These are phyloP conservation scores for Zygosaccharomyces bailii DNA, from an alignment of 805 yeast genomes.

Conservation along the genomic window DNA sequence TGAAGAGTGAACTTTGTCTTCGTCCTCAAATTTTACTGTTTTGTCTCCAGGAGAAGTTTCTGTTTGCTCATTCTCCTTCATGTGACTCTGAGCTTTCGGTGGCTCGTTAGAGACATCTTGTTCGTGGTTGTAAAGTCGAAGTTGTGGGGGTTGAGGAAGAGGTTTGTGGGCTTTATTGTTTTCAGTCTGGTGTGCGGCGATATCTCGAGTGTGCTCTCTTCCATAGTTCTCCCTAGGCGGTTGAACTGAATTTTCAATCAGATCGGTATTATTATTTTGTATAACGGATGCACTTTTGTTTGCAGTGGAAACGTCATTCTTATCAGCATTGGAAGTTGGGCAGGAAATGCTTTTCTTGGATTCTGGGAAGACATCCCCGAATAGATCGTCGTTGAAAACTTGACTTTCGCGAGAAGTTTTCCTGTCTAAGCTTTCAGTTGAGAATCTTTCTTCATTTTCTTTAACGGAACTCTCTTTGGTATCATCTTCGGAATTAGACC, in stretches of 20 bases:
- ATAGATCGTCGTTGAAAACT: slow-evolving; percentile 32
- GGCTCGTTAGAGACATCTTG: neutral
- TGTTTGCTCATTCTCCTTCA: neutral
- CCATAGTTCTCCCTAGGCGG: too few species aligned
- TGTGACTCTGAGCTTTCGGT: neutral
- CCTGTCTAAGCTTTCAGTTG: neutral
- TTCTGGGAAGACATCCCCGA: slow-evolving; percentile 25
- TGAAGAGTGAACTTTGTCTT: neutral
- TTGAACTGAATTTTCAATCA: neutral
- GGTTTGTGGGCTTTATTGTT: too few species aligned
- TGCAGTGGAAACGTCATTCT: neutral
- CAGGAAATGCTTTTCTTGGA: slow-evolving; percentile 1
- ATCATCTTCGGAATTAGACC: neutral
- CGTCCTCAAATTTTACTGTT: neutral
- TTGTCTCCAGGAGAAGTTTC: neutral
- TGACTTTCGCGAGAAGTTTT: slow-evolving; percentile 21
- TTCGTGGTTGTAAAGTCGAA: neutral
- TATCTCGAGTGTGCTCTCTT: too few species aligned
- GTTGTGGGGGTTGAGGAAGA: too few species aligned
- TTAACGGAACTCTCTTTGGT: neutral
- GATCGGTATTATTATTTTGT: neutral
- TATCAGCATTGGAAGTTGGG: neutral
- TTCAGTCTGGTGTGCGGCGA: too few species aligned
- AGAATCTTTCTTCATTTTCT: neutral
- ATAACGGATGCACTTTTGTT: neutral